Base-by-base conservation (phyloP, 768 basidiomycete species). In the Boletus reticulatus region DNA sequence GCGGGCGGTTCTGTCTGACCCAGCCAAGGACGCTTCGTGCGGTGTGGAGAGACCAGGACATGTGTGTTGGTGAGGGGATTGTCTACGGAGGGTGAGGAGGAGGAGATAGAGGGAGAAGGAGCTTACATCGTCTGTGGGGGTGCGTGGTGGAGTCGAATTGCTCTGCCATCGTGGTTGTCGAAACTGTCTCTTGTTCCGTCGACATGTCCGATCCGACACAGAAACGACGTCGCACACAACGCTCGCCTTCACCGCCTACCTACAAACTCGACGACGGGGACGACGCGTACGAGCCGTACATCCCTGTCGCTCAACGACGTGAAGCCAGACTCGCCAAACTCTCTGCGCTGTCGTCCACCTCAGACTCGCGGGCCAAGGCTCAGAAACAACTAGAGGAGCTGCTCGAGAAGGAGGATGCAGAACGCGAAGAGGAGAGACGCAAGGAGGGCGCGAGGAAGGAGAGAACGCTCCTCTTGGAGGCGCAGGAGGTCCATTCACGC, bases 401-500 rank as follows among this genome's bases (percentile, higher is more conserved):
- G 59, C 76, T 80, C 32, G 80, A 80, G 65, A 78, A 77, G 37
- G 84, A 87, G 65, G 91, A 91, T 65, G 85, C 79, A 38, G 86
- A 89, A 57, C 81, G 84, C 47, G 92, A 94, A 62, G 90, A 93
- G 64, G 91, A 95, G 67, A 70, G 76, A 50, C 77, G 78, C 34
- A 81, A 81, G 61, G 93, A 96, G 69, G 85, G 81, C 64, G 82
- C 84, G 19, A 74, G 95, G 57, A 88, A 85, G 70, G 93, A 95
- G 74, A 76, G 93, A 62, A 97, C 94, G 0, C 73, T 99, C 46
- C 74, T 99, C 48, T 71, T 94, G 65, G 94, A 97, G 69, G 97
- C 97, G 1, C 94, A 98, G 72, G 96, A 98, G 67, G 95, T 98
- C 32, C 93, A 96, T 66, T 80, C 80, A 24, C 80, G 80, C 70